Conservation (phyloP, 2,329 filamentous ascomycete species). For the Fusarium transvaalense region DNA sequence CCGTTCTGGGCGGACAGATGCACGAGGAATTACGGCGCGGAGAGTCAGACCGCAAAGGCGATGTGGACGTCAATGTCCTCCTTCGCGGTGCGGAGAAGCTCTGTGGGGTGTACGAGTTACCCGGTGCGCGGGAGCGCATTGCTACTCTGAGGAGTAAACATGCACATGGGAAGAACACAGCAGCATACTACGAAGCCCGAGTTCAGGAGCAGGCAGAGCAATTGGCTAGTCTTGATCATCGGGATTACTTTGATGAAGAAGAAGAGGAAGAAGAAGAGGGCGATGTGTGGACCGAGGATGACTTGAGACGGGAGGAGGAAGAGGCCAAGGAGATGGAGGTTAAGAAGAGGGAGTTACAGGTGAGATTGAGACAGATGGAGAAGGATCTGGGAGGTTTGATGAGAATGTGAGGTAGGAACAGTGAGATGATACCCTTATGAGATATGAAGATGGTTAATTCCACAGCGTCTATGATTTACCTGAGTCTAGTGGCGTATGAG, state of each 20-base stretch:
- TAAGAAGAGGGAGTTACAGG: slow-evolving; percentile 69
- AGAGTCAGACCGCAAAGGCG: slow-evolving; percentile 67
- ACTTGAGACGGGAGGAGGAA: slow-evolving; percentile 76
- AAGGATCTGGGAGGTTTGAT: slow-evolving; percentile 67
- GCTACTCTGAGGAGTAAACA: slow-evolving; percentile 77
- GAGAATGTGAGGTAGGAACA: slow-evolving; percentile 58
- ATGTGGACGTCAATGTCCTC: slow-evolving; percentile 88
- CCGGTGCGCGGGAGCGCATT: slow-evolving; percentile 83
- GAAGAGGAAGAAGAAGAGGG: slow-evolving; percentile 61
- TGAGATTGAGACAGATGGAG: slow-evolving; percentile 65
- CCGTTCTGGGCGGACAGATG: slow-evolving; percentile 87
- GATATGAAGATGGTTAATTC: slow-evolving; percentile 14
- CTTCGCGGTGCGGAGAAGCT: slow-evolving; percentile 90
- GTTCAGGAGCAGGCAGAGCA: slow-evolving; percentile 82
- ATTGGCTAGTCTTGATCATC: slow-evolving; percentile 76
- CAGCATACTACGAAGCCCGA: slow-evolving; percentile 83
- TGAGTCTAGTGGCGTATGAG: neutral
- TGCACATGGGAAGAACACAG: slow-evolving; percentile 76
- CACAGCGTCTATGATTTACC: neutral
- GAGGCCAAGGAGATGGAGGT: slow-evolving; percentile 69
- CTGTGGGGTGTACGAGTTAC: slow-evolving; percentile 85
- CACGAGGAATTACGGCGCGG: slow-evolving; percentile 80
- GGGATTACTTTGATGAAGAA: slow-evolving; percentile 69
- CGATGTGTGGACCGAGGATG: slow-evolving; percentile 73
- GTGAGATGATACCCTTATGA: slow-evolving; percentile 38